A percentile compares a stretch with the other conserved stretches of the same genome.
Conservation (phyloP, 176 grass and related monocot genomes). For the Triticum timopheevii region DNA sequence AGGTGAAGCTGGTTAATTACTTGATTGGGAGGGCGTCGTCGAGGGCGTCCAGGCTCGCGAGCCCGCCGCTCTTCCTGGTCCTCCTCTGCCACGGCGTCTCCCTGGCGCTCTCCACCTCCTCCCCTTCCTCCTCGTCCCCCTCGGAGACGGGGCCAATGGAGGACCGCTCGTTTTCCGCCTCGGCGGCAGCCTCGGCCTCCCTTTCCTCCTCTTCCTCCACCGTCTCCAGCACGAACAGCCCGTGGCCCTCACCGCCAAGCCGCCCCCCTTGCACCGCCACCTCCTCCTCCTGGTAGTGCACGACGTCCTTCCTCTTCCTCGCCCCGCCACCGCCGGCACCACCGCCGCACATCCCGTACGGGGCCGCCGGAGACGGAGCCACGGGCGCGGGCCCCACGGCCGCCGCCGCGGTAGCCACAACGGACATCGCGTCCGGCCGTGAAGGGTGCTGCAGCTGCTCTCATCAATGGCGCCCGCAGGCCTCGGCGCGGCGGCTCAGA, state of each 20-base stretch:
- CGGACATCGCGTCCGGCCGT: slow-evolving; percentile 36
- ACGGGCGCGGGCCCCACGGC: neutral
- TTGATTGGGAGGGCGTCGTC: slow-evolving; percentile 76
- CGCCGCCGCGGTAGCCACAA: slow-evolving; percentile 26
- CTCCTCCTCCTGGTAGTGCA: slow-evolving; percentile 24
- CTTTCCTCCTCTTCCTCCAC: slow-evolving; percentile 26
- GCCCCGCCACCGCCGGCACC: slow-evolving; percentile 26
- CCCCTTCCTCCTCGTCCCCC: slow-evolving; percentile 31
- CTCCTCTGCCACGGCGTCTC: neutral
- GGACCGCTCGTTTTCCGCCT: slow-evolving; percentile 14
- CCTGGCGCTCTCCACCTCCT: slow-evolving; percentile 33
- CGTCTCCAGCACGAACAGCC: slow-evolving; percentile 56
- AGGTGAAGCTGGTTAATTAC: slow-evolving; percentile 35
- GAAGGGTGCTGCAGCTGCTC: slow-evolving; percentile 12
- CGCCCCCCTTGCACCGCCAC: neutral
- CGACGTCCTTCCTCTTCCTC: slow-evolving; percentile 61
- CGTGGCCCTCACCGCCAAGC: neutral
- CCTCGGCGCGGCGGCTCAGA: slow-evolving; percentile 19
- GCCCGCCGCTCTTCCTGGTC: slow-evolving; percentile 7
- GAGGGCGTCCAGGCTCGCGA: slow-evolving; percentile 55
- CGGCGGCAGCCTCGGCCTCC: slow-evolving; percentile 2
- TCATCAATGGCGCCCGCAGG: slow-evolving; percentile 39
- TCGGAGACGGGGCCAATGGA: slow-evolving; percentile 43
- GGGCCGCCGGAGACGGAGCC: neutral
- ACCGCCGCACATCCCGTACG: slow-evolving; percentile 20